Percentiles rank a stretch among this genome's conserved stretches.
phyloP scores from a whole-genome alignment of 805 yeast genomes.

The Maudiozyma serrabonitensis region DNA sequence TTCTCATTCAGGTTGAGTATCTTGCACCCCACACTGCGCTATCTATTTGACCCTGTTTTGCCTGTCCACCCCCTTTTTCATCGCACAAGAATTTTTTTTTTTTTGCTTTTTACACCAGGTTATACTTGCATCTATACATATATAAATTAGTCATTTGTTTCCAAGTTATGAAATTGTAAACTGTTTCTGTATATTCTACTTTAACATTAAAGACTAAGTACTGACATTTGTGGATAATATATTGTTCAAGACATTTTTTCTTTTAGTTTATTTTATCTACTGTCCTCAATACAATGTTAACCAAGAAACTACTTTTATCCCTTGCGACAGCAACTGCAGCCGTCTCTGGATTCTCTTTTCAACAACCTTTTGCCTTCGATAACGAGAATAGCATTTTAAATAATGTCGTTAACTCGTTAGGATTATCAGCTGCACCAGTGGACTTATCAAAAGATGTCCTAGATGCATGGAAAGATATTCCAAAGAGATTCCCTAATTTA shows the following conservation, averaged over 20 bases:
- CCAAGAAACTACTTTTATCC: conserved; percentile 1
- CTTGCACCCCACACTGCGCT: too few species aligned
- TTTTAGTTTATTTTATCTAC: neutral
- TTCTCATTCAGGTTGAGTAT: too few species aligned
- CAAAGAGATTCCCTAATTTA: conserved; percentile 48
- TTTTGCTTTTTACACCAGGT: too few species aligned
- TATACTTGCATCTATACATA: too few species aligned
- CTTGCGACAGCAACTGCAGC: conserved; percentile 5
- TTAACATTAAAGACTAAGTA: too few species aligned
- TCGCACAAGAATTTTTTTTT: too few species aligned
- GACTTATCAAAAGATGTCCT: conserved; percentile 38
- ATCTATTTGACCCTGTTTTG: too few species aligned
- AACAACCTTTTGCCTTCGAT: conserved; percentile 23
- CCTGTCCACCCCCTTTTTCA: too few species aligned
- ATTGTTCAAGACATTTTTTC: neutral
- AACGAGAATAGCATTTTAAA: conserved; percentile 29
- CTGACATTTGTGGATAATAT: neutral
- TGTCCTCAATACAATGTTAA: neutral
- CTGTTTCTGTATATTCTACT: too few species aligned
- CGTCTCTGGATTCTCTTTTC: conserved; percentile 25
- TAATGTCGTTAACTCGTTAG: conserved; percentile 41
- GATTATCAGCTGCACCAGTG: conserved; percentile 4
- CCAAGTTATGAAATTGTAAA: too few species aligned
- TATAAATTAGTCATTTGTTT: too few species aligned
- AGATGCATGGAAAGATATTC: conserved; percentile 54